Base-by-base conservation (phyloP, 2,329 filamentous ascomycete species). In the Rosellinia necatrix region DNA sequence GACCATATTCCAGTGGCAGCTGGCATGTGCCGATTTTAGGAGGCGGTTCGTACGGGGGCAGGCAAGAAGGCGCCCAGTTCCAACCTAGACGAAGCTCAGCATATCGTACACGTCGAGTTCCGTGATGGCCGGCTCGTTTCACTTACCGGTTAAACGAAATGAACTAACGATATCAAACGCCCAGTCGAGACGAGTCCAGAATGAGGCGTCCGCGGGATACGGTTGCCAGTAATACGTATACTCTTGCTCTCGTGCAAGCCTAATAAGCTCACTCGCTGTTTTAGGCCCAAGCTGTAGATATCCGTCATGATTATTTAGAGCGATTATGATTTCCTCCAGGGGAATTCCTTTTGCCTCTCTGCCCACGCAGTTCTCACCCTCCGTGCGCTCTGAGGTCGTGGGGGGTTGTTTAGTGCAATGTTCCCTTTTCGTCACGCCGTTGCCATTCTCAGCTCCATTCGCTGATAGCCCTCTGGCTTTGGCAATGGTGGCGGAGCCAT, bases 171-270 rank as follows among this genome's bases (percentile, higher is more conserved):
- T 73, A 61, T 86, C 84, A 13, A 77, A 64, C 0, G 77, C 72
- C 85, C 85, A 88, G 60, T 72, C 72, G 6, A 87, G 67, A 9
- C 85, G 78, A 35, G 79, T 70, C 21, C 66, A 48, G 41, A 85
- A 78, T 0, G 79, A 68, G 1, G 70, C 79, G 3, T 79, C 68
- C 3, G 75, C 74, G 0, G 84, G 85, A 60, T 81, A 88, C 1
- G 76, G 70, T 66, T 88, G 79, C 85, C 85, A 88, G 64, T 81
- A 78, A 53, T 85, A 86, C 54, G 82, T 76, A 41, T 73, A 72
- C 4, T 72, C 70, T 15, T 73, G 65, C 0, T 68, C 62, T 2
- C 41, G 55, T 19, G 57, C 59, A 25, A 66, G 43, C 34, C 53
- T 54, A 46, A 30, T 46, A 3, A 60, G 49, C 24, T 62, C 48